Conservation (phyloP, 192 early-diverging fungal species). For the Lunasporangiospora selenospora region DNA sequence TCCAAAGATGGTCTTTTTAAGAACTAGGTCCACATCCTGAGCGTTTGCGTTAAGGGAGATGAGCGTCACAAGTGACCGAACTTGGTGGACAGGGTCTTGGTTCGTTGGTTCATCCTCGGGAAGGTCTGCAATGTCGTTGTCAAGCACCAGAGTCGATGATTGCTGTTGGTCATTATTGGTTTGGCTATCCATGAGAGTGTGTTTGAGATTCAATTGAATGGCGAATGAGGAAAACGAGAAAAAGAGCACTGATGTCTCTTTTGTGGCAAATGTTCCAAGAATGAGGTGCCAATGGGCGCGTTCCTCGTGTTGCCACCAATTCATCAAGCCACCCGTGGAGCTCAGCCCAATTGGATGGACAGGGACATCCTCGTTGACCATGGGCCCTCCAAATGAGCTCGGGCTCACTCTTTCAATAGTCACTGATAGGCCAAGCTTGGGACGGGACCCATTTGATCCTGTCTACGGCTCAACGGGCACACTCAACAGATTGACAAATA, state of each 20-base stretch:
- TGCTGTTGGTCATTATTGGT: slow-evolving; percentile 7
- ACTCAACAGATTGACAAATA: no score
- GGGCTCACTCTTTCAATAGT: no score
- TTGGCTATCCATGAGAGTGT: neutral
- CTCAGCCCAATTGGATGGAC: no score
- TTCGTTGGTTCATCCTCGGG: slow-evolving; percentile 9
- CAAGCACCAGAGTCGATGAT: slow-evolving; percentile 3
- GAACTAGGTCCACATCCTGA: neutral
- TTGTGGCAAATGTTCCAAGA: no score
- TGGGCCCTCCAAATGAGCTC: no score
- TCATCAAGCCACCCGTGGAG: no score
- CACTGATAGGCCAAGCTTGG: no score
- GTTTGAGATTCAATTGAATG: neutral
- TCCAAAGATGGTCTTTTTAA: slow-evolving; percentile 23
- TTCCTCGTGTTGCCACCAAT: slow-evolving; percentile 5
- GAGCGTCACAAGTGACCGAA: slow-evolving; percentile 1
- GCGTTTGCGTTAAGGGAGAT: neutral
- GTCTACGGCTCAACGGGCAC: no score
- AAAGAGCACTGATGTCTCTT: neutral
- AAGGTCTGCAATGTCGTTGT: slow-evolving; percentile 15
- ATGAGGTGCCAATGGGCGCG: neutral
- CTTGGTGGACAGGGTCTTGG: neutral
- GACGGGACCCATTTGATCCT: no score
- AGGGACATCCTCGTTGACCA: no score
- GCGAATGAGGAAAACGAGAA: neutral